A percentile compares a stretch with the other conserved stretches of the same genome.
Evolutionary conservation across 441 rosid species (phyloP).

Genomic region (Bocquillonia castaneifolia): DNA sequence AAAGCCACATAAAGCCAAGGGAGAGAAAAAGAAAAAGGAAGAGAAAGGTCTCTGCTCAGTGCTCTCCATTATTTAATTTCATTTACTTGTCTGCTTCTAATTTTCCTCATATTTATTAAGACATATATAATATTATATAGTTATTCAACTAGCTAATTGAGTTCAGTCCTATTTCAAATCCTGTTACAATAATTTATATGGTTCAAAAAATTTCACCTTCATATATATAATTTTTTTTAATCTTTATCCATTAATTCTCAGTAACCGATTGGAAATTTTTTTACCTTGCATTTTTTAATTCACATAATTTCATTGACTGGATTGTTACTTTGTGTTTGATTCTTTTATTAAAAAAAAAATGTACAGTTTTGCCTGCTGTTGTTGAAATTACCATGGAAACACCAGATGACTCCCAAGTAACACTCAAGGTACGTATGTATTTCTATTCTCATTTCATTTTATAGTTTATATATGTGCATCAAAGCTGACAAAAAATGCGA

Average conservation of each 20-base stretch:
- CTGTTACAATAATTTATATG: not conserved
- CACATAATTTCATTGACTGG: not conserved
- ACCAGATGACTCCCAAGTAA: constrained; percentile 46
- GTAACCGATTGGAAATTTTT: not conserved
- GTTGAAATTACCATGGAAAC: constrained; percentile 48
- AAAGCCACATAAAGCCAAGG: constrained; percentile 45
- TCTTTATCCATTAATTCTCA: not conserved
- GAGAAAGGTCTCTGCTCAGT: constrained; percentile 50
- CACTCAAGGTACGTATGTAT: constrained; percentile 40
- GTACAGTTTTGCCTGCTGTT: constrained; percentile 51
- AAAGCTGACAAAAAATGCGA: not conserved
- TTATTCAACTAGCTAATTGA: too few relatives aligned
- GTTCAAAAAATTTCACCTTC: not conserved
- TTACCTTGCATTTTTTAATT: not conserved
- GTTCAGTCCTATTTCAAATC: too few relatives aligned
- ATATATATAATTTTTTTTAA: too few relatives aligned
- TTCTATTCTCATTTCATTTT: not conserved
- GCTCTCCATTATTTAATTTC: not conserved
- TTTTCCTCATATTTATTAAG: too few relatives aligned
- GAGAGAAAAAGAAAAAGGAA: constrained; percentile 64
- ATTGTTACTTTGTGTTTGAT: not conserved
- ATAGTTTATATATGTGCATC: not conserved
- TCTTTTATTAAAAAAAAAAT: not conserved
- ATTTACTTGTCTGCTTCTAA: not conserved
- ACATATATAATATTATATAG: too few relatives aligned